Conservation (phyloP, 495 filamentous ascomycete genomes). For the Aspergillus bertholletiae region DNA sequence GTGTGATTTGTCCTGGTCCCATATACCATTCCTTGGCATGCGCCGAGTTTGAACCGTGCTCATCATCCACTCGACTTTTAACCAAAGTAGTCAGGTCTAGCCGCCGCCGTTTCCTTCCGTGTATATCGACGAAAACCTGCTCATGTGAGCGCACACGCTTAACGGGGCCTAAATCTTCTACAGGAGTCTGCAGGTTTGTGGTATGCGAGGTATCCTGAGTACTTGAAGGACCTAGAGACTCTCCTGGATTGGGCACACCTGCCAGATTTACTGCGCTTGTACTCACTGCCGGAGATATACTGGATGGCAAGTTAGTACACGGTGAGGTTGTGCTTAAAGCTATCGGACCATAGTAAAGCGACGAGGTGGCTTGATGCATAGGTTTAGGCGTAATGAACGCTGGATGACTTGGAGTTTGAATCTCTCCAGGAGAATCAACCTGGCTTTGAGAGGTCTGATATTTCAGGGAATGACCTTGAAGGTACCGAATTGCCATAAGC, state of each 20-base stretch:
- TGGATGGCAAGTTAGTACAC: background rate
- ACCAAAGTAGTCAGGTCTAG: conserved; percentile 15
- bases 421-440: background rate
- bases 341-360: background rate
- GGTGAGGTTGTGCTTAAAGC: background rate
- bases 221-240: background rate
- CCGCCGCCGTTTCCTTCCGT: conserved; percentile 40
- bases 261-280: background rate
- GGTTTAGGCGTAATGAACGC: background rate
- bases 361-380: background rate
- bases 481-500: conserved; percentile 41
- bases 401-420: background rate
- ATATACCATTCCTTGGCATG: conserved; percentile 25
- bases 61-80: background rate
- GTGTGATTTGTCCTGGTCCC: conserved; percentile 19
- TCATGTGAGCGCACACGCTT: conserved; percentile 16
- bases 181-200: background rate
- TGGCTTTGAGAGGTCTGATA: conserved; percentile 21
- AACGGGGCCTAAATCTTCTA: background rate
- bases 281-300: background rate
- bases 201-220: background rate
- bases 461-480: conserved; percentile 39
- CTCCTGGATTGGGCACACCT: background rate
- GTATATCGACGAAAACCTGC: conserved; percentile 28
- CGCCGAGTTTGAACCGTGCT: background rate